phyloP scores from a whole-genome alignment of 2,329 filamentous ascomycete genomes.

The Colletotrichum salicis region DNA sequence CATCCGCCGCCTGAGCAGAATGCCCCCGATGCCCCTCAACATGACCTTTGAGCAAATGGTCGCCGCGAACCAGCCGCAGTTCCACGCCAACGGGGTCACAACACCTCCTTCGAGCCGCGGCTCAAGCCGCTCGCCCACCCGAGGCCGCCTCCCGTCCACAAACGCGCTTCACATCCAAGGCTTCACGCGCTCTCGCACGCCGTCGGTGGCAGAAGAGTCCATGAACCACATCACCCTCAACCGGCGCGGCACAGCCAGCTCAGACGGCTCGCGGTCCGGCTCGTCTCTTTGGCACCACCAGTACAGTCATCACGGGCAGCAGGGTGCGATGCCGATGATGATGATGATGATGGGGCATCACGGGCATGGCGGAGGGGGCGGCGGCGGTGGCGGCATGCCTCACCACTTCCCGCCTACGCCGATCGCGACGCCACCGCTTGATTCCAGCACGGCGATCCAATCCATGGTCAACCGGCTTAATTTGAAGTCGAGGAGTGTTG shows the following conservation, averaged over 20 bases:
- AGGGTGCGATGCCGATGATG: not conserved
- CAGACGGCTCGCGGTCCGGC: conserved; percentile 25
- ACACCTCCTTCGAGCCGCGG: conserved; percentile 49
- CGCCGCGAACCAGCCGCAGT: conserved; percentile 40
- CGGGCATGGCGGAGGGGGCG: not conserved
- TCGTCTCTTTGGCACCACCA: conserved; percentile 7
- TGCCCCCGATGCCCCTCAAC: conserved; percentile 45
- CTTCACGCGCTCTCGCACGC: conserved; percentile 36
- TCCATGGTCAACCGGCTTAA: conserved; percentile 48
- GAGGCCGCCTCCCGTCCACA: conserved; percentile 19
- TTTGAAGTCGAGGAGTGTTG: conserved; percentile 41
- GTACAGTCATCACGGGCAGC: not conserved
- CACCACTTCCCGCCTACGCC: conserved; percentile 38
- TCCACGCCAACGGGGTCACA: conserved; percentile 14
- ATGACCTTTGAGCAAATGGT: conserved; percentile 47
- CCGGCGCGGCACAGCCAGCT: conserved; percentile 33
- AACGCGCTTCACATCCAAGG: conserved; percentile 25
- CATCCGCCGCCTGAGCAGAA: conserved; percentile 54
- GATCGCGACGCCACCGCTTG: conserved; percentile 41
- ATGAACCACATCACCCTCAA: conserved; percentile 32
- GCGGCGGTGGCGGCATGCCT: not conserved
- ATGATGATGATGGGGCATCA: conserved; percentile 19
- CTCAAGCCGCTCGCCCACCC: conserved; percentile 43
- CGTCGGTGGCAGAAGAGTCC: conserved; percentile 24
- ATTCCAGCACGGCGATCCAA: conserved; percentile 42